phyloP scores from a whole-genome alignment of 2,329 filamentous ascomycete genomes.

The Sporothrix brasiliensis region DNA sequence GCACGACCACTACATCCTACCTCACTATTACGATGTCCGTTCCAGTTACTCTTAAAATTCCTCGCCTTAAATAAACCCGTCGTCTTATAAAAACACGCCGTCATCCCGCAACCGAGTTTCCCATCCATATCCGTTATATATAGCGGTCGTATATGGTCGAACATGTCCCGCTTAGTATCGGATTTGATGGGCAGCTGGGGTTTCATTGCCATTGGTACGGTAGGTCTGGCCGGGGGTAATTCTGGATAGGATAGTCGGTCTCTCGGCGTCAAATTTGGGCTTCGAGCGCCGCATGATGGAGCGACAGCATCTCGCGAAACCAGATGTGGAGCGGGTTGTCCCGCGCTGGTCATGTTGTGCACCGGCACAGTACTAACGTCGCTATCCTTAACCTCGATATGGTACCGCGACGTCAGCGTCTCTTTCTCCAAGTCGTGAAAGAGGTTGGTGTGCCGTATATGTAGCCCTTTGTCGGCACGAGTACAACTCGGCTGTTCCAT shows the following conservation, averaged over 20 bases:
- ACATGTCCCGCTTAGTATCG: too few relatives aligned
- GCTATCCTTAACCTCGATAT: neutral
- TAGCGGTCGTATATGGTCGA: too few relatives aligned
- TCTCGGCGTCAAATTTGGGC: neutral
- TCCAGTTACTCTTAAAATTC: too few relatives aligned
- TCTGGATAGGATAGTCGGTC: neutral
- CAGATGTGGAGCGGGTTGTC: neutral
- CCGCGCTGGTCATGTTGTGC: neutral
- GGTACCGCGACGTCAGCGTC: neutral
- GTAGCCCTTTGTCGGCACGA: neutral
- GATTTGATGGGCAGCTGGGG: neutral
- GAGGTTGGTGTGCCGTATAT: neutral
- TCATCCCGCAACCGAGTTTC: too few relatives aligned
- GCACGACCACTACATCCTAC: too few relatives aligned
- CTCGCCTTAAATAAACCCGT: too few relatives aligned
- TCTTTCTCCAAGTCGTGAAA: neutral
- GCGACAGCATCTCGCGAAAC: neutral
- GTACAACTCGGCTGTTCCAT: neutral
- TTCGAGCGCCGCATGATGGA: neutral
- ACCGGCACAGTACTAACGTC: neutral
- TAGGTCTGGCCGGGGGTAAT: neutral
- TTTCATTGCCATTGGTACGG: neutral
- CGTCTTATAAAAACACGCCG: too few relatives aligned
- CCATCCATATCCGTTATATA: too few relatives aligned
- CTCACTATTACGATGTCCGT: too few relatives aligned